Evolutionary conservation across 2,329 filamentous ascomycete genomes (phyloP), one percentile per base, ranked within the genome.

Genomic region (Aspergillus candidus): DNA sequence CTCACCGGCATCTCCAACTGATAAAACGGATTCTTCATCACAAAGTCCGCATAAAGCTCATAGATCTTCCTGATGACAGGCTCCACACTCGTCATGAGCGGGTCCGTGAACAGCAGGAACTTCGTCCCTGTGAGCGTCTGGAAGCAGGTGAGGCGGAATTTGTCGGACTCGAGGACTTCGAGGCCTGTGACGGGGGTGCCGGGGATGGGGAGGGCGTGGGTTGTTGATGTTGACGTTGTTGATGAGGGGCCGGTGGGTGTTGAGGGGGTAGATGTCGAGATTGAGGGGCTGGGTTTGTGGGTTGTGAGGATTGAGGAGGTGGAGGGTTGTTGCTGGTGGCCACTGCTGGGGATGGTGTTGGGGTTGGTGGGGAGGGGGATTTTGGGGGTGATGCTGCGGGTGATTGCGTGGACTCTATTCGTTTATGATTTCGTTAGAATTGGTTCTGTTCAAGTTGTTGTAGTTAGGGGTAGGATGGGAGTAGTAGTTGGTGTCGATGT

Each of bases 1-100:
- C 93, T 78, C 42, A 98, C 82, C 6, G 93, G 93, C 90, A 97
- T 98, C 72, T 98, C 93, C 45, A 95, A 76, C 61, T 93, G 90
- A 71, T 97, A 97, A 63, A 98, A 98, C 1, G 93, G 93, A 67
- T 98, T 98, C 76, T 97, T 98, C 88, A 96, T 97, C 56, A 98
- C 93, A 65, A 88, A 97, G 68, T 98, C 93, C 40, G 88, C 80
- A 72, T 97, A 98, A 41, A 97, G 72, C 66, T 97, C 93, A 66
- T 98, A 97, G 58, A 96, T 84, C 66, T 82, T 85, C 62, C 82
- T 78, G 56, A 95, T 83, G 35, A 91, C 84, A 11, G 80, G 76
- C 58, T 97, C 93, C 32, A 94, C 83, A 60, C 94, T 94, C 18
- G 54, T 80, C 72, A 94, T 90, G 52, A 88, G 81, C 12, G 83